Percentiles rank a stretch among this genome's conserved stretches.
Conservation (phyloP, 176 grass and related monocot genomes). For the Avena atlantica region DNA sequence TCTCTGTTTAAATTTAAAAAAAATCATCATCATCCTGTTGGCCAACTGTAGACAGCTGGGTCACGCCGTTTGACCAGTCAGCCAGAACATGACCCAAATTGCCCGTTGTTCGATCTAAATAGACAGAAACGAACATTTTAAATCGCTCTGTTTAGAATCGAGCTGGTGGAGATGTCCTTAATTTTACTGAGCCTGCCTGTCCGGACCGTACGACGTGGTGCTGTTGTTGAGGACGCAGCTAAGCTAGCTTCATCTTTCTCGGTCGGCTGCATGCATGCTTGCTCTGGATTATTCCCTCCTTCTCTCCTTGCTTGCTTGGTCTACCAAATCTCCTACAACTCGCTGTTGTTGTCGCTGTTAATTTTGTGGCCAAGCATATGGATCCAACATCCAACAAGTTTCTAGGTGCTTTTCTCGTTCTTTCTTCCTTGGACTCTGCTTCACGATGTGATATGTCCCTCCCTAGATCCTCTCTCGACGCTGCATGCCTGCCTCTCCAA, state of each 20-base stretch:
- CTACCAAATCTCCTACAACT: background rate
- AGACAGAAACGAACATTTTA: too few relatives aligned
- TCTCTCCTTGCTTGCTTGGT: background rate
- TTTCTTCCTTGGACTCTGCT: constrained; percentile 44
- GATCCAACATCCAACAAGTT: constrained; percentile 46
- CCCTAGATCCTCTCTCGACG: background rate
- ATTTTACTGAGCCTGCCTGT: background rate
- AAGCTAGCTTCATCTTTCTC: background rate
- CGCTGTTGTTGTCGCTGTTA: background rate
- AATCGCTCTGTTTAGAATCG: too few relatives aligned
- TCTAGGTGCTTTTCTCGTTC: background rate
- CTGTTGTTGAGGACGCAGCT: background rate
- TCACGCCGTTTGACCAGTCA: too few relatives aligned
- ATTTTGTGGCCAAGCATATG: constrained; percentile 21
- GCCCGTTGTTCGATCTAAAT: too few relatives aligned
- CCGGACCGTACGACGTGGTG: background rate
- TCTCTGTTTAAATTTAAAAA: too few relatives aligned
- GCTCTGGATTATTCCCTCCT: background rate
- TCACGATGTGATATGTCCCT: constrained; percentile 28
- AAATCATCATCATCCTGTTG: too few relatives aligned
- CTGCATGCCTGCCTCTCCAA: background rate
- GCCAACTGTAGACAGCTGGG: too few relatives aligned
- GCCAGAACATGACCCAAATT: too few relatives aligned
- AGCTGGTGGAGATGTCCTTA: background rate
- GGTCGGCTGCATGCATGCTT: constrained; percentile 1